Evolutionary conservation across 768 basidiomycete genomes (phyloP).

Genomic region (Pulveroboletus sp.): DNA sequence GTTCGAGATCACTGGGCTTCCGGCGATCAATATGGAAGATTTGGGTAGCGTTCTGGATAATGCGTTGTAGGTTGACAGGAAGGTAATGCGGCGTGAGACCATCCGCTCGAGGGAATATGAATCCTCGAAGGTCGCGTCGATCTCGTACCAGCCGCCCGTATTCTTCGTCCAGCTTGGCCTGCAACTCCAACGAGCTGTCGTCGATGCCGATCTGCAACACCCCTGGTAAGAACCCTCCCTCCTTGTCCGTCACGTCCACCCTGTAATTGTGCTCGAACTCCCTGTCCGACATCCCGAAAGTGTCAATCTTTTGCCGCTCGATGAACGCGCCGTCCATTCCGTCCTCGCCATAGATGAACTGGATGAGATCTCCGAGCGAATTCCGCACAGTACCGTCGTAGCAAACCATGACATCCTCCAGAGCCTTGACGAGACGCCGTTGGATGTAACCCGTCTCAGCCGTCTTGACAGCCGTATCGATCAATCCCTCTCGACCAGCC

Average conservation of each 20-base stretch:
- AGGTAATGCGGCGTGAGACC: slow-evolving; percentile 76
- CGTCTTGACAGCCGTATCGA: slow-evolving; percentile 99
- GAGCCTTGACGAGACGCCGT: slow-evolving; percentile 93
- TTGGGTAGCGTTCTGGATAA: slow-evolving; percentile 91
- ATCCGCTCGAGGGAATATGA: slow-evolving; percentile 78
- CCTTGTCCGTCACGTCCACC: slow-evolving; percentile 88
- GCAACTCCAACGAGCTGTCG: slow-evolving; percentile 77
- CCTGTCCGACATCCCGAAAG: slow-evolving; percentile 73
- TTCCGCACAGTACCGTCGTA: slow-evolving; percentile 99
- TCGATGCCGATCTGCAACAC: slow-evolving; percentile 86
- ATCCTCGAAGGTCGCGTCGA: slow-evolving; percentile 70
- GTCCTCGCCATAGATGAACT: slow-evolving; percentile 97
- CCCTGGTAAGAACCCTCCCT: slow-evolving; percentile 74
- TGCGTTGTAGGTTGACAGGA: slow-evolving; percentile 92
- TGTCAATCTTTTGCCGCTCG: slow-evolving; percentile 91
- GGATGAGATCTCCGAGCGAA: slow-evolving; percentile 92
- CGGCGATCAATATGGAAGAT: slow-evolving; percentile 96
- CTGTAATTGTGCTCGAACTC: slow-evolving; percentile 90
- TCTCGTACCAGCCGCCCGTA: slow-evolving; percentile 63
- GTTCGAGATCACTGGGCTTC: slow-evolving; percentile 90
- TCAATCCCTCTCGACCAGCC: slow-evolving; percentile 98
- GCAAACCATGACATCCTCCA: slow-evolving; percentile 96
- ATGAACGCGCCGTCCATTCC: slow-evolving; percentile 99
- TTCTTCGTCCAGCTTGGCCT: slow-evolving; percentile 80
- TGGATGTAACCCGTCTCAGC: slow-evolving; percentile 99